These are phyloP conservation scores for Funneliformis geosporum DNA, from an alignment of 192 early-diverging fungal genomes.

Conservation along the genomic window DNA sequence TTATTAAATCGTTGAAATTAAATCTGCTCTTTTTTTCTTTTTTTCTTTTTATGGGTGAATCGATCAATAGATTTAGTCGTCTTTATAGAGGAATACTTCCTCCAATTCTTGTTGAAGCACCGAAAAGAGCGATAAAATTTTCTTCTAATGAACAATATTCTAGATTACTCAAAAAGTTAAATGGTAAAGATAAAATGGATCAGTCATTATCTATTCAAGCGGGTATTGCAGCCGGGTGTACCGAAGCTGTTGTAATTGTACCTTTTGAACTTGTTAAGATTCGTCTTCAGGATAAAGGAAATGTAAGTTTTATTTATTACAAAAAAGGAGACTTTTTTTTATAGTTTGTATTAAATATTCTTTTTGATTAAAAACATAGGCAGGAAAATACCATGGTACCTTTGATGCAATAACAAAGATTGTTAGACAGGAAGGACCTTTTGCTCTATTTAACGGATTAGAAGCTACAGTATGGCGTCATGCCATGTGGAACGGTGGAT, in stretches of 20 bases:
- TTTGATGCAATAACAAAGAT: slow-evolving; percentile 80
- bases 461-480: slow-evolving; percentile 95
- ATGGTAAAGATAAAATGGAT: slow-evolving; percentile 72
- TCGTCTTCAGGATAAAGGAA: slow-evolving; percentile 88
- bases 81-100: slow-evolving; percentile 94
- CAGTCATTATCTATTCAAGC: slow-evolving; percentile 80
- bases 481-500: slow-evolving; percentile 95
- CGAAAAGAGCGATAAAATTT: slow-evolving; percentile 98
- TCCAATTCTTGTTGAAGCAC: slow-evolving; percentile 96
- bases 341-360: neutral
- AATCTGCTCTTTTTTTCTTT: too few relatives aligned
- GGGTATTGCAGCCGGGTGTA: slow-evolving; percentile 87
- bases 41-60: neutral
- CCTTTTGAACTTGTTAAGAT: slow-evolving; percentile 96
- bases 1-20: neutral
- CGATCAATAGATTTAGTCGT: slow-evolving; percentile 47
- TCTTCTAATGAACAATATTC: slow-evolving; percentile 89
- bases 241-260: slow-evolving; percentile 89
- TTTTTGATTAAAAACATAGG: slow-evolving; percentile 38
- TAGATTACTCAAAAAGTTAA: slow-evolving; percentile 66
- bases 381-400: slow-evolving; percentile 83
- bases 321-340: neutral
- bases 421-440: slow-evolving; percentile 70
- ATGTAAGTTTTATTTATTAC: slow-evolving; percentile 50
- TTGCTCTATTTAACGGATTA: slow-evolving; percentile 87